These are phyloP conservation scores for Setaria italica DNA, from an alignment of 202 grass and related monocot species.

Conservation along the genomic window DNA sequence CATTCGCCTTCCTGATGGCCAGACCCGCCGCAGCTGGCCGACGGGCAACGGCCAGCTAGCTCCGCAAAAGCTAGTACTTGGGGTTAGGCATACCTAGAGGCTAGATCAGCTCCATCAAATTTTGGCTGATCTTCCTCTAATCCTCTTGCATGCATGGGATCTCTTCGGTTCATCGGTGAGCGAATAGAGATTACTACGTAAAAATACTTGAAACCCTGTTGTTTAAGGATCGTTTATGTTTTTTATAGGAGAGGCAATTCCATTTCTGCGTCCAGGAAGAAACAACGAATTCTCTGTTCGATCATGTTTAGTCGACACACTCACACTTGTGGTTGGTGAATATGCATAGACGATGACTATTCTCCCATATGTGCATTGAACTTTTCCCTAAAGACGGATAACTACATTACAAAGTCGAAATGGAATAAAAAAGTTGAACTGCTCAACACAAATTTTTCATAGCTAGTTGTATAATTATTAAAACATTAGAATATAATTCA, in stretches of 20 bases:
- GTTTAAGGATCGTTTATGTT: too few species aligned
- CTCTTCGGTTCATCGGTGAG: not conserved
- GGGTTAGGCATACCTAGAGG: not conserved
- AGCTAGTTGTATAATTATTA: too few species aligned
- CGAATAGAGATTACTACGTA: not conserved
- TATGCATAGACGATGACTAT: too few species aligned
- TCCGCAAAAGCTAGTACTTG: not conserved
- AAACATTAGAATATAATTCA: too few species aligned
- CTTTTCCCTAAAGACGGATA: too few species aligned
- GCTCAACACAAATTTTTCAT: not conserved
- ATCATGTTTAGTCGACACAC: not conserved
- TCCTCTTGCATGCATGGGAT: not conserved
- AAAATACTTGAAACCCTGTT: not conserved
- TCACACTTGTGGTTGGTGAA: too few species aligned
- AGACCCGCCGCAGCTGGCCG: conserved; percentile 18
- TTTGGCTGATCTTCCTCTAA: too few species aligned
- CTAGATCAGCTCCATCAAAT: too few species aligned
- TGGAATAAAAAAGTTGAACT: not conserved
- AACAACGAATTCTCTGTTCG: too few species aligned
- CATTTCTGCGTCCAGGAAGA: too few species aligned
- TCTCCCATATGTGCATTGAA: too few species aligned
- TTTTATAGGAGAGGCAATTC: too few species aligned
- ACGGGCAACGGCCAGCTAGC: not conserved
- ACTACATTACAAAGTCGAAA: not conserved
- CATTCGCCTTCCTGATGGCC: not conserved